Percentiles rank a stretch among this genome's conserved stretches.
Evolutionary conservation across 441 rosid species (phyloP).

Genomic region (Adansonia gregorii): DNA sequence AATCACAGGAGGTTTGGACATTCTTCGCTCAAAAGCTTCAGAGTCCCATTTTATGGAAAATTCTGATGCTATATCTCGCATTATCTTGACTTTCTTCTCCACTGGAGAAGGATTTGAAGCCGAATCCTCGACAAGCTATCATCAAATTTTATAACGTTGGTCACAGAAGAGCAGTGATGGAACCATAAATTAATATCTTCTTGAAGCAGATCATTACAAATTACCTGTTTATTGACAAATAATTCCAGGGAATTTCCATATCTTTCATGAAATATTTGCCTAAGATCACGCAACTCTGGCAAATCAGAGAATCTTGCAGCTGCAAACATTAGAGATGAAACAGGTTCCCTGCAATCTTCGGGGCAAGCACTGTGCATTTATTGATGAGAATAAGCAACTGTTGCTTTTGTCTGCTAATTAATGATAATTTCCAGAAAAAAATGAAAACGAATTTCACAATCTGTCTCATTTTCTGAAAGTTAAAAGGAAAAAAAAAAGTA

Average conservation of each 20-base stretch:
- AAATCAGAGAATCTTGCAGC: too few species aligned
- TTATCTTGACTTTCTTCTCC: constrained; percentile 69
- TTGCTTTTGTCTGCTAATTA: not conserved
- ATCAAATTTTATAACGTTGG: constrained; percentile 30
- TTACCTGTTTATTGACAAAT: constrained; percentile 77
- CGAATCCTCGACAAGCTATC: constrained; percentile 66
- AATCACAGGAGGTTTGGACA: constrained; percentile 42
- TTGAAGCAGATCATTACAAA: constrained; percentile 15
- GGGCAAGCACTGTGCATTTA: constrained; percentile 75
- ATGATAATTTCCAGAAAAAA: not conserved
- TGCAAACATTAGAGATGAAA: too few species aligned
- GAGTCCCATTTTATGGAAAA: constrained; percentile 78
- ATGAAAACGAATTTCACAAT: not conserved
- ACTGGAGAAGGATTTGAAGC: constrained; percentile 52
- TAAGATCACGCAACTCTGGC: too few species aligned
- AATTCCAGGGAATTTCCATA: too few species aligned
- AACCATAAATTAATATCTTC: constrained; percentile 18
- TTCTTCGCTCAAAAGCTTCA: constrained; percentile 57
- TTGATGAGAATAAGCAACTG: not conserved
- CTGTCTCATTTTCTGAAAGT: not conserved
- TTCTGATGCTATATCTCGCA: constrained; percentile 77
- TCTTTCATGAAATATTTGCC: too few species aligned
- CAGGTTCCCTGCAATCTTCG: constrained; percentile 78
- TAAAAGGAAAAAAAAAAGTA: too few species aligned
- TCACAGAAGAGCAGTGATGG: constrained; percentile 4